Evolutionary conservation across 2,329 filamentous ascomycete species (phyloP).

Genomic region (Penicillium sp.): DNA sequence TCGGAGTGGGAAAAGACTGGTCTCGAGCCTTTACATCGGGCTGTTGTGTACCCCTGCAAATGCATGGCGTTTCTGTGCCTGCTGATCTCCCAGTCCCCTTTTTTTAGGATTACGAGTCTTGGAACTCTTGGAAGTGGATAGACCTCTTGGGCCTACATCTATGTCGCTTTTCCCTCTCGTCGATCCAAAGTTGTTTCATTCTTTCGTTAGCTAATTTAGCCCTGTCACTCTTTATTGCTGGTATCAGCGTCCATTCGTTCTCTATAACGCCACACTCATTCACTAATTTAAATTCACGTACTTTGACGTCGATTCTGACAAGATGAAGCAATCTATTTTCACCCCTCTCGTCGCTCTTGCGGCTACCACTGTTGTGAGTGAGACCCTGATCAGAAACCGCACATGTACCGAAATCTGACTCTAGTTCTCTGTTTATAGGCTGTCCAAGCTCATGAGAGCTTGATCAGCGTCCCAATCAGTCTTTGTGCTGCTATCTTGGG

Average conservation of each 20-base stretch:
- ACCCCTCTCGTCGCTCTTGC: slow-evolving; percentile 25
- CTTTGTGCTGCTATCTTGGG: slow-evolving; percentile 26
- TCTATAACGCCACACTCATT: slow-evolving; percentile 1
- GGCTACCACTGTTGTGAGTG: slow-evolving; percentile 16
- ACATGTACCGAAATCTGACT: background rate
- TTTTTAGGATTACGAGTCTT: background rate
- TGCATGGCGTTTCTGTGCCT: background rate
- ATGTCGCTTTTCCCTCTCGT: background rate
- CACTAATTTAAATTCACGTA: slow-evolving; percentile 10
- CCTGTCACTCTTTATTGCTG: slow-evolving; percentile 27
- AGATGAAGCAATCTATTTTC: slow-evolving; percentile 26
- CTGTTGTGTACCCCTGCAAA: background rate
- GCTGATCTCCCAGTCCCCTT: background rate
- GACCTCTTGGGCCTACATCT: background rate
- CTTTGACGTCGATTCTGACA: slow-evolving; percentile 12
- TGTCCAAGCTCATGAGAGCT: slow-evolving; percentile 1
- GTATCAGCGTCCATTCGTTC: slow-evolving; percentile 28
- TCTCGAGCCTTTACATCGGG: background rate
- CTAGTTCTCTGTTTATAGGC: background rate
- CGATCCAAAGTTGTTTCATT: background rate
- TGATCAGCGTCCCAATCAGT: slow-evolving; percentile 8
- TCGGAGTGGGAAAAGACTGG: background rate
- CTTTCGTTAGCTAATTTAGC: background rate
- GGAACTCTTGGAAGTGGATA: background rate
- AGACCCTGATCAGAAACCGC: background rate